These are phyloP conservation scores for Parastagonospora nodorum DNA, from an alignment of 2,329 filamentous ascomycete species.

Conservation along the genomic window DNA sequence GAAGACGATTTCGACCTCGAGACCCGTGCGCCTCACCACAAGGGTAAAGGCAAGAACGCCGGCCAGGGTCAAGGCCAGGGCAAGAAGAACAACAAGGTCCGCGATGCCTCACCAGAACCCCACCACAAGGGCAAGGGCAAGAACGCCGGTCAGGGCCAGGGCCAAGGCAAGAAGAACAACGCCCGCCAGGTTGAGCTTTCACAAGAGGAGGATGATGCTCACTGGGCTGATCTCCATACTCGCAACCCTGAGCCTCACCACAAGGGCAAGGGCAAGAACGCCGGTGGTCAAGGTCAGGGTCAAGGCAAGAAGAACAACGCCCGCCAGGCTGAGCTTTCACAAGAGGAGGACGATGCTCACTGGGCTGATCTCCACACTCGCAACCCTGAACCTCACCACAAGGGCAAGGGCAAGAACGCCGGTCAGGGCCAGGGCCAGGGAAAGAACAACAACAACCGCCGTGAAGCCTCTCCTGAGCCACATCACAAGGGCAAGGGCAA, in stretches of 20 bases:
- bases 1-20: slow-evolving; percentile 3
- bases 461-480: not conserved
- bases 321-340: too few species aligned
- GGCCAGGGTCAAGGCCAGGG: not conserved
- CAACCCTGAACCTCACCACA: not conserved
- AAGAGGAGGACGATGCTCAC: too few species aligned
- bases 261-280: not conserved
- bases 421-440: not conserved
- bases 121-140: not conserved
- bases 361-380: too few species aligned
- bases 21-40: not conserved
- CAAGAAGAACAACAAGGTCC: not conserved
- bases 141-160: not conserved
- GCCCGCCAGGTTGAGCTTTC: too few species aligned
- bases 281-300: not conserved
- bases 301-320: not conserved
- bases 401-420: not conserved
- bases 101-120: not conserved
- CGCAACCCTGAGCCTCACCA: not conserved
- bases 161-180: not conserved
- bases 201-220: too few species aligned
- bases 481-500: not conserved
- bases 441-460: not conserved
- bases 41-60: not conserved
- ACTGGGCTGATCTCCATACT: too few species aligned